Base-by-base conservation (phyloP, 2,329 filamentous ascomycete genomes). In the Xylaria sp. region DNA sequence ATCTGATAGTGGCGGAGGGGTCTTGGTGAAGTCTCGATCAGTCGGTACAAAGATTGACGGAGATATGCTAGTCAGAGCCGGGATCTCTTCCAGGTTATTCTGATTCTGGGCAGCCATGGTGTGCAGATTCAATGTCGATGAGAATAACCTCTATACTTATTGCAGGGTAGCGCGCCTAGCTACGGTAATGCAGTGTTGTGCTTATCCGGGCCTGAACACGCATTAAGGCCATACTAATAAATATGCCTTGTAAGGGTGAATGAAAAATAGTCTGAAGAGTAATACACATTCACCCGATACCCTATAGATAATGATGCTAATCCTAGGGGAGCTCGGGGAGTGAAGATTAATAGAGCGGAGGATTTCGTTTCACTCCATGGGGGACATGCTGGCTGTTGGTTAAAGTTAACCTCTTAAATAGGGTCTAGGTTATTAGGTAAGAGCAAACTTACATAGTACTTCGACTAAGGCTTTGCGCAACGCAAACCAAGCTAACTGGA, bases 41-140 rank as follows among this genome's bases (percentile, higher is more conserved):
- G 74, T 74, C 19, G 74, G 72, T 5, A 75, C 73, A 66, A 77
- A 77, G 19, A 75, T 74, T 21, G 72, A 60, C 8, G 74, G 74
- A 30, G 74, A 64, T 42, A 75, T 72, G 59, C 47, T 68, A 19
- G 55, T 54, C 58, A 72, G 68, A 2, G 55, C 14, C 4, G 74
- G 75, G 27, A 75, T 74, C 1, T 67, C 71, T 27, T 74, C 75
- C 30, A 69, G 30, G 4, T 59, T 39, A n/a, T 48, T 39, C 21
- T 48, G 59, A 30, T 36, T 59, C 19, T 59, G 59, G 24, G 51
- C 17, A 48, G 67, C 34, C 67, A 71, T 71, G 53, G 30, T 53
- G 54, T 5, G 12, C 8, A 19, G 17, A 1, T 45, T 32, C 27
- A 17, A 24, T n/a, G 9, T n/a, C 30, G 53, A 45, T 34, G 14